Evolutionary conservation across 305 asterid species (phyloP), one percentile per base, ranked within the genome.

Genomic region (Fraxinus platypoda): DNA sequence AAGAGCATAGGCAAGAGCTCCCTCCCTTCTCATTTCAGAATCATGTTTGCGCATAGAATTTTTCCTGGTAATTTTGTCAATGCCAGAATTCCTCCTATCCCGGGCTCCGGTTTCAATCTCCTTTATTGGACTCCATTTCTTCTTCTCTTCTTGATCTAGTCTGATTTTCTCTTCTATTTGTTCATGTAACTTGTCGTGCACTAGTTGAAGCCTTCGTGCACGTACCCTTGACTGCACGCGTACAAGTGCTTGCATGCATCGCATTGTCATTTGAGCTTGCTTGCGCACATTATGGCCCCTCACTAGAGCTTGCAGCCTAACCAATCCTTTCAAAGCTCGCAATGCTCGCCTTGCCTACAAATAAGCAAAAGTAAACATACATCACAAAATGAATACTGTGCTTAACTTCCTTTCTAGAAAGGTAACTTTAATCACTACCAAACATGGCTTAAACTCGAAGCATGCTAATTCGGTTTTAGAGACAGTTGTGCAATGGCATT

Each of bases 231-330:
- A 97, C 77, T 95, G 98, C 59, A 94, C 97, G 34, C 98, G 94
- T 46, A 93, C 98, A 8, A 95, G 85, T 57, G 98, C 93, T 82
- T 95, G 97, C 98, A 94, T 95, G 85, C 98, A 95, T 84, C 96
- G 88, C 98, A 95, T 95, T 1, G 99, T 95, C 99, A 90, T 92
- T 19, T 93, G 95, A 11, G 97, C 96, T 81, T 95, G 98, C 85
- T 94, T 95, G 1, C 99, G 88, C 87, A 95, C 99, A 8, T 93
- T 92, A 82, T 94, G 94, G 0, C 99, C 99, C 81, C 99, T 88
- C 34, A 95, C 98, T 6, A 95, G 83, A 11, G 98, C 99, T 59
- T 95, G 99, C 0, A 95, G 93, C 93, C 99, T 92, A 83, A 95
- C 99, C 82, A 95, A 78, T 8, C 97, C 99, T 88, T 93, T 94